Conservation (phyloP, 2,329 filamentous ascomycete genomes). For the Apiospora saccharicola region DNA sequence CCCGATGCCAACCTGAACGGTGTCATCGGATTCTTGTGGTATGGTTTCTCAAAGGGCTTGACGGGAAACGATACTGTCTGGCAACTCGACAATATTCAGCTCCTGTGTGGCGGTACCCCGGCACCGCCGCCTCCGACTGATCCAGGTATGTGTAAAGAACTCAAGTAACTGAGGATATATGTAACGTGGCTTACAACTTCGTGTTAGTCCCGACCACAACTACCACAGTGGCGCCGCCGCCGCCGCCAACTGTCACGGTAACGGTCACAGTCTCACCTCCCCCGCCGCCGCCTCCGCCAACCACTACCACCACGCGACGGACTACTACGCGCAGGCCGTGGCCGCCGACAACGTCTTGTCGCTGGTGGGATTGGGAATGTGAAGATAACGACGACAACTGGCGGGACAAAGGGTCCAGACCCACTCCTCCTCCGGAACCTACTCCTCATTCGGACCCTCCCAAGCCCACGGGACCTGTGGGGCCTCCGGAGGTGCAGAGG, state of each 20-base stretch:
- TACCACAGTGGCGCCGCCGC: neutral
- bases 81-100: constrained; percentile 41
- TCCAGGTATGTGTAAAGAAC: neutral
- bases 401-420: neutral
- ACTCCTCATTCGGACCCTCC: neutral
- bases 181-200: neutral
- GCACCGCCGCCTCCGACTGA: neutral
- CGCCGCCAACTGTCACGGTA: neutral
- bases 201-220: neutral
- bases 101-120: neutral
- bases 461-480: neutral
- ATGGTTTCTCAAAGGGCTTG: constrained; percentile 40
- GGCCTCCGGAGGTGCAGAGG: neutral
- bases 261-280: constrained; percentile 5
- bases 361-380: neutral
- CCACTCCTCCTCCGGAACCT: neutral
- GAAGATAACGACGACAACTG: neutral
- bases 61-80: constrained; percentile 46
- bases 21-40: constrained; percentile 51
- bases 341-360: neutral
- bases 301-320: neutral
- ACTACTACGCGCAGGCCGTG: neutral
- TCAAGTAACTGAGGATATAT: neutral
- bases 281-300: neutral
- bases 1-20: constrained; percentile 57